These are phyloP conservation scores for Sarcodon aspratus DNA, from an alignment of 768 basidiomycete species.

Conservation along the genomic window DNA sequence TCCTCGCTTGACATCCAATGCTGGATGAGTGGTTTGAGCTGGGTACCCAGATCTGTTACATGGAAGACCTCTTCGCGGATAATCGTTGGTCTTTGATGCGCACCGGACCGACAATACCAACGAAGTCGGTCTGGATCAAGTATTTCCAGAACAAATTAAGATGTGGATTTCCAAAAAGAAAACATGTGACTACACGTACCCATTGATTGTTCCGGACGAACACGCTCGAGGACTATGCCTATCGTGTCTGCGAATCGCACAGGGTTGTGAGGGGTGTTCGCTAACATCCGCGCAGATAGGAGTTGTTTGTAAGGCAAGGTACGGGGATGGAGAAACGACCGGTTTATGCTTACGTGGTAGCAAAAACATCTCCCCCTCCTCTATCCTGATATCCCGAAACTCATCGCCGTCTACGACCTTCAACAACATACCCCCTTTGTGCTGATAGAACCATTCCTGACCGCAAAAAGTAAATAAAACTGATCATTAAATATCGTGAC, in stretches of 20 bases:
- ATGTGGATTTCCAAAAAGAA: no score
- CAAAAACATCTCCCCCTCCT: conserved; percentile 95
- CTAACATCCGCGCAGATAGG: conserved; percentile 16
- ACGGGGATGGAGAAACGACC: not conserved
- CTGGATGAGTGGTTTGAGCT: conserved; percentile 86
- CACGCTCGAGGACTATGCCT: conserved; percentile 84
- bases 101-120: conserved; percentile 75
- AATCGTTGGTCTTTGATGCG: conserved; percentile 56
- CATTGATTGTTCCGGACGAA: conserved; percentile 59
- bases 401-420: conserved; percentile 71
- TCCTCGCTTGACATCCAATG: conserved; percentile 63
- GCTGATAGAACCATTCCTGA: conserved; percentile 97
- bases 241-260: conserved; percentile 85
- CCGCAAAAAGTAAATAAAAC: not conserved
- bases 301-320: not conserved
- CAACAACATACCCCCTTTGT: conserved; percentile 88
- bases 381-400: conserved; percentile 81
- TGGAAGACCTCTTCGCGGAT: conserved; percentile 82
- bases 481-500: not conserved
- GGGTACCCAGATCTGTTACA: conserved; percentile 83
- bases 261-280: conserved; percentile 94
- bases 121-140: conserved; percentile 64
- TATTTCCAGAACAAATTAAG: not conserved
- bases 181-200: conserved; percentile 36
- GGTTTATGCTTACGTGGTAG: conserved; percentile 56